Base-by-base conservation (phyloP, 768 basidiomycete species). In the Asterophora parasitica region DNA sequence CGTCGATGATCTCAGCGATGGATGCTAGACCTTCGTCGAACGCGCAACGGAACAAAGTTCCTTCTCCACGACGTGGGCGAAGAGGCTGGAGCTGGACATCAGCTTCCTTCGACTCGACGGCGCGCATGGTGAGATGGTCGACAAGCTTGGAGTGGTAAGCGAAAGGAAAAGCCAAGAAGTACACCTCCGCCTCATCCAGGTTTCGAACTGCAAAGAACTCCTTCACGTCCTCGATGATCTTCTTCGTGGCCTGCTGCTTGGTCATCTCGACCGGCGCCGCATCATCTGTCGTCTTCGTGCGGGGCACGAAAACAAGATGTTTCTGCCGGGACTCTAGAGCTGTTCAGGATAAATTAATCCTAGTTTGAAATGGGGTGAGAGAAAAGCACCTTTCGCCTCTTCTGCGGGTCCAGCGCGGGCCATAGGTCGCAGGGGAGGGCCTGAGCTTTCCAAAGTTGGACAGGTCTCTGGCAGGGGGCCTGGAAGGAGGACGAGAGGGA, bases 131-230 rank as follows among this genome's bases (percentile, higher is more conserved):
- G 37, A 98, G 68, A 64, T 83, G 83, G 59, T 88, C 82, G 53
- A 94, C 80, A 26, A 98, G 77, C 16, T 66, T 4, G n/a, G n/a
- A n/a, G n/a, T n/a, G n/a, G n/a, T n/a, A n/a, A n/a, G n/a, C n/a
- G n/a, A n/a, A n/a, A n/a, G 91, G 83, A 19, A 97, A 73, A 16
- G 72, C 77, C 42, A 78, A 74, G 69, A 95, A 92, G 73, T 93
- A 94, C 19, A 78, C 78, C 56, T 91, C 91, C 10, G 89, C 92
- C 65, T 96, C 93, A 26, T 85, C 83, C 47, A 95, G 63, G 59
- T 83, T 86, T 54, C 88, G 85, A 57, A 89, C 81, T 55, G 74
- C 79, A 66, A 85, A 92, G 73, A 92, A 88, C 72, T 97, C 92
- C 67, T 88, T 91, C 46, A 72, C 68, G 56, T 94, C 88, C 57